Evolutionary conservation across 2,329 filamentous ascomycete genomes (phyloP), one percentile per base, ranked within the genome.

Genomic region (Aspergillus unguis): DNA sequence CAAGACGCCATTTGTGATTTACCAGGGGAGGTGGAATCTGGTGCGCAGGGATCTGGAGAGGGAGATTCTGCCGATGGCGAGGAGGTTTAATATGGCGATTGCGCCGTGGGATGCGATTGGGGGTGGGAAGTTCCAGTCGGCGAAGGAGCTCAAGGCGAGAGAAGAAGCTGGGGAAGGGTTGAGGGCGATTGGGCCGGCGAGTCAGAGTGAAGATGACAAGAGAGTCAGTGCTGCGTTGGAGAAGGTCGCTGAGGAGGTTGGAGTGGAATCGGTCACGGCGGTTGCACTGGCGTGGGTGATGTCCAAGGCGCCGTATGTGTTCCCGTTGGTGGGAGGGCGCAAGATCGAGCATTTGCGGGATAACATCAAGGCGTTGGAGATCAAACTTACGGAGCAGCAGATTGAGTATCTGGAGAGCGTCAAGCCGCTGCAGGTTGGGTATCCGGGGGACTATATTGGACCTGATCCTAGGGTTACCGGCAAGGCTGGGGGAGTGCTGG

Each of bases 241-340:
- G 31, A 77, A 82, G 58, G 77, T 88, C 5, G 83, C 81, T 0
- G 75, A 76, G 6, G 73, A 77, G 54, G 80, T 85, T 59, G 78
- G 79, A 1, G 72, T 77, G 1, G 73, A 77, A 25, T 70, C 65
- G 2, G 77, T 88, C 44, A 86, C 84, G 3, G 80, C 80, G 33
- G 72, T 88, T 33, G 87, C 87, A 5, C 71, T 91, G 26, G 87
- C 87, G 2, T 91, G 91, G 63, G 82, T 90, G 10, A 80, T 88
- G 78, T 79, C 83, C 58, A 90, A 90, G 72, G 75, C 84, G 1
- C 81, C 85, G 0, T 83, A 88, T 61, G 84, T 90, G 7, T 89
- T 88, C 64, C 88, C 88, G 1, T 83, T 91, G 38, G 75, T 90
- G 4, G 87, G 87, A 6, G 84, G 85, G 0, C 78, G 86, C 8